Percentiles rank a stretch among this genome's conserved stretches.
Evolutionary conservation across 768 basidiomycete species (phyloP).

Genomic region (Mycena galopus): DNA sequence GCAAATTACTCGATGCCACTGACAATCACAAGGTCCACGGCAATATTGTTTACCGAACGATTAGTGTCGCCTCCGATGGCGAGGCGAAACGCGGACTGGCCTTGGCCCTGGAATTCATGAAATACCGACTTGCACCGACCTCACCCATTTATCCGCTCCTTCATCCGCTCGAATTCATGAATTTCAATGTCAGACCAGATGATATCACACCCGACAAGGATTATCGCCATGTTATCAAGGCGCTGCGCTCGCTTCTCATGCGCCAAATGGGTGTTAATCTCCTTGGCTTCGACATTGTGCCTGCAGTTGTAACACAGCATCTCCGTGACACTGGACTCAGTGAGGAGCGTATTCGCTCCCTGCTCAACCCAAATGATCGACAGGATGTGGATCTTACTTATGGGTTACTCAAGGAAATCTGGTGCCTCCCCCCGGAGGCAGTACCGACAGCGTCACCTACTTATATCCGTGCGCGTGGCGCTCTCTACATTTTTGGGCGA

Average conservation of each 20-base stretch:
- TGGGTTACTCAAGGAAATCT: constrained; percentile 42
- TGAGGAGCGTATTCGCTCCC: background rate
- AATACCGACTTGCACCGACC: constrained; percentile 8
- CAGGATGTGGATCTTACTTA: constrained; percentile 48
- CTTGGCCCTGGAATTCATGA: constrained; percentile 28
- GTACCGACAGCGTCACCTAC: constrained; percentile 30
- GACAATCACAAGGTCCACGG: no score
- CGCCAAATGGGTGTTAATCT: constrained; percentile 39
- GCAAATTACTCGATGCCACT: no score
- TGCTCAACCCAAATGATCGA: constrained; percentile 47
- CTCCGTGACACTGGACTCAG: background rate
- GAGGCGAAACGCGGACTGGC: no score
- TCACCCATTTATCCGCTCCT: constrained; percentile 40
- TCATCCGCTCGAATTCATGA: constrained; percentile 32
- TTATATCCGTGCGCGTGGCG: constrained; percentile 35
- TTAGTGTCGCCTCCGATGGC: no score
- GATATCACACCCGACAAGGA: no score
- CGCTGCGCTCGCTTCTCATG: constrained; percentile 41
- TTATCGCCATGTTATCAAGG: constrained; percentile 50
- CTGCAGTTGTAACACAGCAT: no score
- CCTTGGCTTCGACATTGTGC: no score
- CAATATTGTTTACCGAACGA: no score
- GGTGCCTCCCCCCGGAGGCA: constrained; percentile 39
- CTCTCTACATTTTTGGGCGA: constrained; percentile 30
- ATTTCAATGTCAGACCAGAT: constrained; percentile 44